Percentiles rank a stretch among this genome's conserved stretches.
These are phyloP conservation scores for Cryptococcus sp. DNA, from an alignment of 1,284 basidiomycete species.

Conservation along the genomic window DNA sequence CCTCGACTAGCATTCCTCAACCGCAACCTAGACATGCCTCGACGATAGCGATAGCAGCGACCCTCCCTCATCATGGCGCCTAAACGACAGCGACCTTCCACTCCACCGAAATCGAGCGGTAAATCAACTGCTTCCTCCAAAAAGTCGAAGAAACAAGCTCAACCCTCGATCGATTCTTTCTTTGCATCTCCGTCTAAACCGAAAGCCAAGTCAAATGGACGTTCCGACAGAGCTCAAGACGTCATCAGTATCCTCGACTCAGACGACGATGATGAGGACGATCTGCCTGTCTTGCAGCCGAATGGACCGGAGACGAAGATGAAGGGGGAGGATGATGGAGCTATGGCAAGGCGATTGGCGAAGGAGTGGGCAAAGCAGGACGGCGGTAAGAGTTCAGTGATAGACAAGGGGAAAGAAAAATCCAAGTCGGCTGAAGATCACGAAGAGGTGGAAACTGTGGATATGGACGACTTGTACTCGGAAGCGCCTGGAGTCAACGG, in stretches of 20 bases:
- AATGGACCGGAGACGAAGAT: neutral
- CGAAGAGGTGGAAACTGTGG: conserved; percentile 10
- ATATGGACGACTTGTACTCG: conserved; percentile 8
- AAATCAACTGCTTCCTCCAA: conserved; percentile 2
- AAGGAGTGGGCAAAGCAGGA: conserved; percentile 18
- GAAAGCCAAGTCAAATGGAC: conserved; percentile 4
- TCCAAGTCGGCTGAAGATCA: neutral
- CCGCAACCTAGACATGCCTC: no score
- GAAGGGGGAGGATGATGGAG: conserved; percentile 17
- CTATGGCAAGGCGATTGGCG: conserved; percentile 25
- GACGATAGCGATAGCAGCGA: no score
- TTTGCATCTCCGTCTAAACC: conserved; percentile 32
- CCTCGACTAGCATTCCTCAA: no score
- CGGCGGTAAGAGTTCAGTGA: neutral
- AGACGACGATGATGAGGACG: conserved; percentile 19
- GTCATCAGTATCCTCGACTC: conserved; percentile 34
- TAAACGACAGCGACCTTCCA: conserved; percentile 12
- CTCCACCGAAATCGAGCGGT: conserved; percentile 7
- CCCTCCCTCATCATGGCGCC: conserved; percentile 15
- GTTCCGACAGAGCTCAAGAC: conserved; percentile 6
- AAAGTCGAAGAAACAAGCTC: conserved; percentile 10
- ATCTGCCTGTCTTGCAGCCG: neutral
- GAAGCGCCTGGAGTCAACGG: conserved; percentile 21
- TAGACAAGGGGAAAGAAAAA: conserved; percentile 14
- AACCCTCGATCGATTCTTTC: conserved; percentile 34